A percentile compares a stretch with the other conserved stretches of the same genome.
Evolutionary conservation across 352 stramenopile genomes (phyloP).

Genomic region (Globisporangium abappressorium): DNA sequence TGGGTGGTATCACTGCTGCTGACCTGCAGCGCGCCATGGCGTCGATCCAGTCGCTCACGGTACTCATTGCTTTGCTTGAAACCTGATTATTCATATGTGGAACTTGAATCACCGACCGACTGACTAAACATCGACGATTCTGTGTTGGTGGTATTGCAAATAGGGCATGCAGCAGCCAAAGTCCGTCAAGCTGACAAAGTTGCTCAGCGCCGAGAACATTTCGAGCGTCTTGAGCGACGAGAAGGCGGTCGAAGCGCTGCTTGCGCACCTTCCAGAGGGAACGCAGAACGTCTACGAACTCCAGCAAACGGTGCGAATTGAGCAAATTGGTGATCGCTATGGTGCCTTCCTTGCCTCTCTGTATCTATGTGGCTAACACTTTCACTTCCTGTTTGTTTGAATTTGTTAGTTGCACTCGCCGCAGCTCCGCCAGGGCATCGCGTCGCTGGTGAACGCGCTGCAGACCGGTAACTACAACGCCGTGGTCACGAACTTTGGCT

Average conservation of each 20-base stretch:
- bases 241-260: constrained; percentile 43
- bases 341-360: neutral
- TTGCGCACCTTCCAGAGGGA: constrained; percentile 77
- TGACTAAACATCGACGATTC: too few relatives aligned
- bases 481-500: constrained; percentile 88
- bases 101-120: neutral
- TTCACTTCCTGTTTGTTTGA: neutral
- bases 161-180: constrained; percentile 47
- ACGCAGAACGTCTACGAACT: constrained; percentile 77
- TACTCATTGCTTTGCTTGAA: constrained; percentile 14
- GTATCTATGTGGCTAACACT: neutral
- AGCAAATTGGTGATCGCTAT: neutral
- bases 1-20: constrained; percentile 56
- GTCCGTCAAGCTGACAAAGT: constrained; percentile 53
- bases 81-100: too few relatives aligned
- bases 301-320: constrained; percentile 49
- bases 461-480: constrained; percentile 90
- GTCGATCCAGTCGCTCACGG: constrained; percentile 62
- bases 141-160: neutral
- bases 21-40: constrained; percentile 87
- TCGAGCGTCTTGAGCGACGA: constrained; percentile 63
- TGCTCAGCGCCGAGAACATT: constrained; percentile 61
- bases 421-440: constrained; percentile 89
- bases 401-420: constrained; percentile 60
- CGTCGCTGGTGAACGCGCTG: constrained; percentile 75